Percentiles rank a stretch among this genome's conserved stretches.
phyloP scores from a whole-genome alignment of 2,329 filamentous ascomycete species.

The Calcarisporium arbuscula region DNA sequence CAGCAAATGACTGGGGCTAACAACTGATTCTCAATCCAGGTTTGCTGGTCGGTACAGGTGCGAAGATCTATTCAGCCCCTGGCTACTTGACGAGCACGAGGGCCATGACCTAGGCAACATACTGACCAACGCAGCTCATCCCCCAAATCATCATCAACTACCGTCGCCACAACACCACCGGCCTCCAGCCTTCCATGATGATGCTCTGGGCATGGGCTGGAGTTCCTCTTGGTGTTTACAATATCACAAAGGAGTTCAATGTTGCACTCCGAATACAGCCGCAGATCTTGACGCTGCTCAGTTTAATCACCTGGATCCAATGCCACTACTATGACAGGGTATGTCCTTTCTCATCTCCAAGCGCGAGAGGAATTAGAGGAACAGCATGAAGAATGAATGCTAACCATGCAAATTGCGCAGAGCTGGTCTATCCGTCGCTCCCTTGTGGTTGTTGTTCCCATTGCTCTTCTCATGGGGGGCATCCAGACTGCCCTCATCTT shows the following conservation, averaged over 20 bases:
- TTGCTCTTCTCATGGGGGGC: constrained; percentile 51
- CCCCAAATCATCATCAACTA: constrained; percentile 67
- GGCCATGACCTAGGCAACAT: neutral
- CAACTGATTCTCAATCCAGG: constrained; percentile 15
- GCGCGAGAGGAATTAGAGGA: neutral
- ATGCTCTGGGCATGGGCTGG: constrained; percentile 64
- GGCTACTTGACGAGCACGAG: neutral
- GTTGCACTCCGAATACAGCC: constrained; percentile 36
- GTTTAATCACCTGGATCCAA: constrained; percentile 36
- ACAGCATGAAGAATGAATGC: constrained; percentile 8
- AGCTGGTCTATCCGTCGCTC: constrained; percentile 47
- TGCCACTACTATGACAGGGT: constrained; percentile 36
- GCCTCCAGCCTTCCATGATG: constrained; percentile 66
- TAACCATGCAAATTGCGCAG: no score
- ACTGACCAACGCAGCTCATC: constrained; percentile 43
- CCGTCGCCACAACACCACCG: constrained; percentile 57
- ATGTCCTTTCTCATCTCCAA: constrained; percentile 11
- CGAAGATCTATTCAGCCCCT: neutral
- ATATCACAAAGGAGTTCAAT: constrained; percentile 35
- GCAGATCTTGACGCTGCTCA: constrained; percentile 36
- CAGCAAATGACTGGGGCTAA: neutral
- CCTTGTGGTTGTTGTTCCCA: constrained; percentile 38
- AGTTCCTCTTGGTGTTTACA: constrained; percentile 54
- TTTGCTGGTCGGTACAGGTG: constrained; percentile 62
- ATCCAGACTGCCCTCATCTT: constrained; percentile 55